phyloP scores from a whole-genome alignment of 2,329 filamentous ascomycete genomes.

The Aschersonia sp. region DNA sequence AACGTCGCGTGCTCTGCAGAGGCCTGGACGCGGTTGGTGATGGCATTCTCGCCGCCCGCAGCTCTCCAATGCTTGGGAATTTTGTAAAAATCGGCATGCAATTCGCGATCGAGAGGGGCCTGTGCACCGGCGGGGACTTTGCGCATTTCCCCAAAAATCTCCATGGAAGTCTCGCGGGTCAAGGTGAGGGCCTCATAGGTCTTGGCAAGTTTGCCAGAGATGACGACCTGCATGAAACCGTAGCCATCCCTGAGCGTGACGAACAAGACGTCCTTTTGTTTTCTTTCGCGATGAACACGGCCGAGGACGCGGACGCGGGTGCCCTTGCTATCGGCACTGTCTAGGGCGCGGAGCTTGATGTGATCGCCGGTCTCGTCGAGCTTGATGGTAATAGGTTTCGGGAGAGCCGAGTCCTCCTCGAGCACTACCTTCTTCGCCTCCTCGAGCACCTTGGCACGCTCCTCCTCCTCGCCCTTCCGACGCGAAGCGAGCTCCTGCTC shows the following conservation, averaged over 20 bases:
- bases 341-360: slow-evolving; percentile 15
- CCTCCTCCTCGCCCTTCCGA: slow-evolving; percentile 9
- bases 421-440: slow-evolving; percentile 64
- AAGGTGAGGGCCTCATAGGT: slow-evolving; percentile 85
- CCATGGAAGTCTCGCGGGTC: slow-evolving; percentile 75
- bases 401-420: slow-evolving; percentile 55
- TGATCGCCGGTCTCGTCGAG: slow-evolving; percentile 15
- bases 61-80: slow-evolving; percentile 53
- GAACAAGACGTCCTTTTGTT: slow-evolving; percentile 76
- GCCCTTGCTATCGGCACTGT: slow-evolving; percentile 39
- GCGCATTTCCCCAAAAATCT: slow-evolving; percentile 70
- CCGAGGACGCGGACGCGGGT: slow-evolving; percentile 68
- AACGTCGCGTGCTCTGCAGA: slow-evolving; percentile 43
- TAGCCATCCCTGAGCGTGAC: slow-evolving; percentile 77
- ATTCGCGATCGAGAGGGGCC: slow-evolving; percentile 72
- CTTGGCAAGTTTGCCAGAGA: slow-evolving; percentile 67
- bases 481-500: slow-evolving; percentile 8
- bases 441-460: slow-evolving; percentile 33
- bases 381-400: slow-evolving; percentile 62
- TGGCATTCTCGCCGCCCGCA: slow-evolving; percentile 76
- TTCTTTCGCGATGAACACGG: slow-evolving; percentile 64
- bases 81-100: slow-evolving; percentile 81
- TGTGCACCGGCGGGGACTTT: slow-evolving; percentile 63
- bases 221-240: slow-evolving; percentile 16
- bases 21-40: slow-evolving; percentile 59